These are phyloP conservation scores for Mrakia blollopis DNA, from an alignment of 768 basidiomycete genomes.

Conservation along the genomic window DNA sequence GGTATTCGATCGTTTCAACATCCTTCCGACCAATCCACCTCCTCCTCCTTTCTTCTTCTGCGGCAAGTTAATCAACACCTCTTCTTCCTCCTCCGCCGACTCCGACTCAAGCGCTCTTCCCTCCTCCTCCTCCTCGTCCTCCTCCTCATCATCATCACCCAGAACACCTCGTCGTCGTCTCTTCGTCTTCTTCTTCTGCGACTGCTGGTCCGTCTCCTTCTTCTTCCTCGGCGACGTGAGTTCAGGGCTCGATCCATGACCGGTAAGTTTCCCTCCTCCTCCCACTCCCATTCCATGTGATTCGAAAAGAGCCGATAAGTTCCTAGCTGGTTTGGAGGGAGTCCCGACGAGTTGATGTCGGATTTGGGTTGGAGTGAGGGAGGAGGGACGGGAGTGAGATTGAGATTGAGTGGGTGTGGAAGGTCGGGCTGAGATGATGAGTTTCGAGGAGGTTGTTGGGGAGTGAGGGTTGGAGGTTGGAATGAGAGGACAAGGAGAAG, in stretches of 20 bases:
- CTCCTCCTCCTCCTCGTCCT: too few relatives aligned
- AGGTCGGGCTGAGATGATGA: background rate
- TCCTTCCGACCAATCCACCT: background rate
- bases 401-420: background rate
- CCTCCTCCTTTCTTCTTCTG: background rate
- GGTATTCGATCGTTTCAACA: conserved; percentile 1
- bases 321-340: background rate
- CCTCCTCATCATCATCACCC: background rate
- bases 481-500: background rate
- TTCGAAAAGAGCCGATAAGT: background rate
- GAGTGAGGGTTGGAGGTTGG: background rate
- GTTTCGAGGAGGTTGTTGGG: background rate
- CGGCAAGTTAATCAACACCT: conserved; percentile 3
- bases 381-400: background rate
- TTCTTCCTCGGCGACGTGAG: conserved; percentile 5
- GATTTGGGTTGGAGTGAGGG: background rate
- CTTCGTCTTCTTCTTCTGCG: background rate
- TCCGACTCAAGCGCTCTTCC: background rate
- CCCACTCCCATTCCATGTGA: background rate
- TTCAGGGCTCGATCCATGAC: background rate
- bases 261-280: too few relatives aligned
- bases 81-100: background rate
- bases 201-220: too few relatives aligned
- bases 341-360: conserved; percentile 4
- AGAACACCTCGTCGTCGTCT: background rate